Percentiles rank a stretch among this genome's conserved stretches.
phyloP scores from a whole-genome alignment of 306 rosid genomes.

The Crotalaria pallida region DNA sequence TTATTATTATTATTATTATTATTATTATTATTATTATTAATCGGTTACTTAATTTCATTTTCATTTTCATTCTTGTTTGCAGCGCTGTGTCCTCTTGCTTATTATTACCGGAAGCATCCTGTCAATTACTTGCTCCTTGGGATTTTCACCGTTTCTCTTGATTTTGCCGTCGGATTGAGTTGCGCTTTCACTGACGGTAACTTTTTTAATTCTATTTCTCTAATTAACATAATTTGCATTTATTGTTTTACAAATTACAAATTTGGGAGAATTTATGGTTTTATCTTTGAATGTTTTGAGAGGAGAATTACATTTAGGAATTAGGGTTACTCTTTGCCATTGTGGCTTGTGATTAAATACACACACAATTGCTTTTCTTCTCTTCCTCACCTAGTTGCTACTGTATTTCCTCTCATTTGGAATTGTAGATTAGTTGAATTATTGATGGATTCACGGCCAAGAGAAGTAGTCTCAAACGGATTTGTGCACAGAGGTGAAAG shows the following conservation, averaged over 20 bases:
- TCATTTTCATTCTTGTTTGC: neutral
- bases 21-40: too few species aligned
- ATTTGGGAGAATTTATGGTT: constrained; percentile 6
- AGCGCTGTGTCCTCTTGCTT: constrained; percentile 69
- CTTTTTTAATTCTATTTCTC: neutral
- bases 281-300: neutral
- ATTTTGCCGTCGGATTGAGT: constrained; percentile 71
- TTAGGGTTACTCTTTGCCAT: neutral
- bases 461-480: too few species aligned
- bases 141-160: constrained; percentile 70
- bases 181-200: constrained; percentile 86
- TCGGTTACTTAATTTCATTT: neutral
- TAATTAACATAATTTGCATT: neutral
- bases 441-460: too few species aligned
- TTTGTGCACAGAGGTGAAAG: too few species aligned
- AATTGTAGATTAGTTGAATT: neutral
- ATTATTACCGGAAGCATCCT: constrained; percentile 85
- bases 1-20: too few species aligned
- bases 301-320: neutral
- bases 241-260: neutral
- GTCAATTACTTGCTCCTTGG: constrained; percentile 67
- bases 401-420: neutral
- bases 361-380: neutral
- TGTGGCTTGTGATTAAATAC: neutral
- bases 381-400: neutral